Conservation (phyloP, 768 basidiomycete species). For the Xerocomellus amylosporus region DNA sequence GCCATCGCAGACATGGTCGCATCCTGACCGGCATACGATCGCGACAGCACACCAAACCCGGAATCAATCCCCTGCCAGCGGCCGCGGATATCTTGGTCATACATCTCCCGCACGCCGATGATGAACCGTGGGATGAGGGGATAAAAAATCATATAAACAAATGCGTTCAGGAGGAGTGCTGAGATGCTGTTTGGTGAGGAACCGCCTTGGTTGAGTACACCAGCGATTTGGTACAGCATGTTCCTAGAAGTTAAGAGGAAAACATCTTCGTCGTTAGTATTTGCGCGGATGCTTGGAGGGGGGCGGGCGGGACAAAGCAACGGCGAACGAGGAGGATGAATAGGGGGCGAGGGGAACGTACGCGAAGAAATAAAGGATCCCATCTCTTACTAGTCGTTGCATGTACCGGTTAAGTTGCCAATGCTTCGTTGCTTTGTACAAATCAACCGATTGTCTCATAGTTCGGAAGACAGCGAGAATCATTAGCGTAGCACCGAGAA, state of each 20-base stretch:
- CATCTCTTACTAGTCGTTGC: slow-evolving; percentile 1
- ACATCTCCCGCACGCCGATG: neutral
- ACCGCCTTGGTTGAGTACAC: neutral
- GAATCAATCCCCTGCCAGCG: neutral
- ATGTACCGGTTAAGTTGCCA: slow-evolving; percentile 12
- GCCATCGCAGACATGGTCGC: neutral
- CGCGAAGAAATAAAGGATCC: slow-evolving; percentile 10
- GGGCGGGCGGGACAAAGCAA: too few species aligned
- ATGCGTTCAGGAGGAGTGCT: neutral
- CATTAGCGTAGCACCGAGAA: neutral
- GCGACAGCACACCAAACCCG: neutral
- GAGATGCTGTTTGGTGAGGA: neutral
- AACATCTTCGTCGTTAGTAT: too few species aligned
- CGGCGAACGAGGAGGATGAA: neutral
- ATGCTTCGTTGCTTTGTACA: slow-evolving; percentile 3
- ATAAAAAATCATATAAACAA: neutral
- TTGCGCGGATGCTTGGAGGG: too few species aligned
- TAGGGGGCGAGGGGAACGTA: neutral
- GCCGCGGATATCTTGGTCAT: neutral
- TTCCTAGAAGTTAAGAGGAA: neutral
- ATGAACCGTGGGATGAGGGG: slow-evolving; percentile 6
- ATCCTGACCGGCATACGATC: neutral
- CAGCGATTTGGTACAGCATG: neutral
- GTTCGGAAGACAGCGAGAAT: neutral
- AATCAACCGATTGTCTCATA: neutral